These are phyloP conservation scores for Microstegium vimineum DNA, from an alignment of 176 grass and related monocot species.

Conservation along the genomic window DNA sequence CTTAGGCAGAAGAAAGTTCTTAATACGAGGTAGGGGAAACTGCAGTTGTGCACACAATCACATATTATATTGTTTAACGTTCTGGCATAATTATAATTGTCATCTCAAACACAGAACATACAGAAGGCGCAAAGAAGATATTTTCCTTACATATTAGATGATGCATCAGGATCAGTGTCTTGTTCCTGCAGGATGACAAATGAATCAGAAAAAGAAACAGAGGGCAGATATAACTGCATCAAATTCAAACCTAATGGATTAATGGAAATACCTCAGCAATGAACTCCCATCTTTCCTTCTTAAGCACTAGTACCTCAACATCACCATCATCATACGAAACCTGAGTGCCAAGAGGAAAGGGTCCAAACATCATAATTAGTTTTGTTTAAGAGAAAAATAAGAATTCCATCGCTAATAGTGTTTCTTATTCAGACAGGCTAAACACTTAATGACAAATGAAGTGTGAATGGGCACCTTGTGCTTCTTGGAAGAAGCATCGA, in stretches of 20 bases:
- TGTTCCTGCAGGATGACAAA: conserved; percentile 38
- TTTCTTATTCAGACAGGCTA: not conserved
- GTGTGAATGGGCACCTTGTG: conserved; percentile 53
- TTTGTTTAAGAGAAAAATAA: not conserved
- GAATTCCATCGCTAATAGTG: not conserved
- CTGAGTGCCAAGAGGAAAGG: conserved; percentile 31
- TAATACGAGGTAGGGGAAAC: conserved; percentile 2
- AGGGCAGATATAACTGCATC: not conserved
- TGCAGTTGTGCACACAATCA: not conserved
- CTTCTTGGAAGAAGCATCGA: conserved; percentile 37
- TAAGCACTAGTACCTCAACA: conserved; percentile 49
- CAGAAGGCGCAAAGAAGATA: conserved; percentile 14
- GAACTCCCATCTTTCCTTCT: conserved; percentile 63
- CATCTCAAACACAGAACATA: not conserved
- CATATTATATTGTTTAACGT: not conserved
- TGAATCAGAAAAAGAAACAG: conserved; percentile 4
- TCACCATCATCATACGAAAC: conserved; percentile 85
- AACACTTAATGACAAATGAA: not conserved
- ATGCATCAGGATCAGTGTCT: conserved; percentile 20
- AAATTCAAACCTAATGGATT: not conserved
- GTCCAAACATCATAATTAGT: not conserved
- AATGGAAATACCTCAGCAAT: conserved; percentile 35
- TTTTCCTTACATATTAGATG: conserved; percentile 36
- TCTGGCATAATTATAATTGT: not conserved
- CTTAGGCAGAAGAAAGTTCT: not conserved